Base-by-base conservation (phyloP, 805 yeast genomes). In the Monosporozyma solicola region DNA sequence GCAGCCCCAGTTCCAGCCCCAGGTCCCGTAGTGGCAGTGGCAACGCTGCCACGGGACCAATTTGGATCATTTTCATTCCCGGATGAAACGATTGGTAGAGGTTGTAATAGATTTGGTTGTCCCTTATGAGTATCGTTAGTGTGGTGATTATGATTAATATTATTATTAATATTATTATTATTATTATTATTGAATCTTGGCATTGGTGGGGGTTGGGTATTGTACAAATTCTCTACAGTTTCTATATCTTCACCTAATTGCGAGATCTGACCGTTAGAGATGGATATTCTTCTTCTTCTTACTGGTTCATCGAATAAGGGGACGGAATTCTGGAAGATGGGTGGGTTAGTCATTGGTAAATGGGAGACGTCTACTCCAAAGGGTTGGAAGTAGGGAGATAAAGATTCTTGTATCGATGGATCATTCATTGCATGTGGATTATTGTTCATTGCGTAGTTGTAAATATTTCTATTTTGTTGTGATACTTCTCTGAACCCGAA, bases 181-280 rank as follows among this genome's bases (percentile, higher is more conserved):
- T 48, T 25, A 3, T 37, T 15, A 39, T 48, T 37, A 48, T 50
- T 33, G n/a, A 32, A 22, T 33, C 35, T 45, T 29, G 50, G 53
- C 48, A 58, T 51, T 35, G 64, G 62, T 41, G 67, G 64, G 29
- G 62, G 59, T 33, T 70, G 74, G 1, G 67, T 62, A 49, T 69
- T 70, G 52, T 71, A 70, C 0, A 72, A 51, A 47, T 70, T 72
- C 44, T 73, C 76, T 41, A 70, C 68, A 15, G 67, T 65, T 13
- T 57, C 69, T 33, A 58, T 60, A 48, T 68, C 72, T 49, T 73
- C 76, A 5, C 80, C 76, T 37, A 86, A 78, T 62, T 86, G 95
- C 48, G 90, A 87, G 58, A 86, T 86, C 63, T 86, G 95, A 61
- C 95, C 95, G 68, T 86, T 86, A 10, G 92, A 84, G 51, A 86